Evolutionary conservation across 176 grass and related monocot species (phyloP).

Genomic region (Musa troglodytarum): DNA sequence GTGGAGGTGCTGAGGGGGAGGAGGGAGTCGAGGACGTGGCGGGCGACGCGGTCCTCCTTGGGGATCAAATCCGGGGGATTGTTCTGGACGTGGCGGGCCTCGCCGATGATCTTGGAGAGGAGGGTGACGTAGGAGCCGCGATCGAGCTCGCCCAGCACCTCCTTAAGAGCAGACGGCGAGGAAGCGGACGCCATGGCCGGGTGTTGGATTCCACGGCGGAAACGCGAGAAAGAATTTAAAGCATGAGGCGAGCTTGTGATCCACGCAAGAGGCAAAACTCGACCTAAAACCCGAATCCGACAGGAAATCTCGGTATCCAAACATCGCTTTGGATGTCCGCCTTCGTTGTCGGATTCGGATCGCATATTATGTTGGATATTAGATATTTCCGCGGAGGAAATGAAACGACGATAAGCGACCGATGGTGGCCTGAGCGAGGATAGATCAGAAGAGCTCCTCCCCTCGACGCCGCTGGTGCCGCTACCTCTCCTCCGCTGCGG

Average conservation of each 20-base stretch:
- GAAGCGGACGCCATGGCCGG: conserved; percentile 33
- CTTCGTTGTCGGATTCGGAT: too few relatives aligned
- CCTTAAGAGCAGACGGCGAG: conserved; percentile 25
- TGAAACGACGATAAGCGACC: too few relatives aligned
- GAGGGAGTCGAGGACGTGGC: conserved; percentile 68
- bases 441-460: too few relatives aligned
- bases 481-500: neutral
- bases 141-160: conserved; percentile 49
- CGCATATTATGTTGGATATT: too few relatives aligned
- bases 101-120: conserved; percentile 71
- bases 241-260: too few relatives aligned
- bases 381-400: too few relatives aligned
- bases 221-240: neutral
- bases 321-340: too few relatives aligned
- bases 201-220: neutral
- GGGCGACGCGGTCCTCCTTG: conserved; percentile 71
- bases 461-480: too few relatives aligned
- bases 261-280: too few relatives aligned
- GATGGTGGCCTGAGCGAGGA: too few relatives aligned
- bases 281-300: too few relatives aligned
- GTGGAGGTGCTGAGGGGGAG: conserved; percentile 47
- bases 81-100: conserved; percentile 75
- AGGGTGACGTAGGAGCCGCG: conserved; percentile 58
- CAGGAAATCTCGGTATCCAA: too few relatives aligned
- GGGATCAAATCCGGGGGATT: conserved; percentile 59